Percentiles rank a stretch among this genome's conserved stretches.
Evolutionary conservation across 495 filamentous ascomycete genomes (phyloP).

Genomic region (Hyaloscypha finlandica): DNA sequence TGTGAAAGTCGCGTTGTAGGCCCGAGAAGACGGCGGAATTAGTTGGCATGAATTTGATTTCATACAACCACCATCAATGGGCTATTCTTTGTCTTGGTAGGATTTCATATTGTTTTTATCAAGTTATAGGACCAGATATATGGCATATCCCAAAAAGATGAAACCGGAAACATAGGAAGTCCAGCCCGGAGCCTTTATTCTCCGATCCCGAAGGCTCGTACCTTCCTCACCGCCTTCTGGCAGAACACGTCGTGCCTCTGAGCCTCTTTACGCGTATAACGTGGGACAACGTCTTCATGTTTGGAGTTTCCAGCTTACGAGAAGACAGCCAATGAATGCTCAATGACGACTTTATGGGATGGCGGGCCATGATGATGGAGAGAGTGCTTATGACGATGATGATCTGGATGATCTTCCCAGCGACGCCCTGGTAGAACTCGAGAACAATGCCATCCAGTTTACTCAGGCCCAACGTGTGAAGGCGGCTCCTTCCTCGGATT

Average conservation of each 20-base stretch:
- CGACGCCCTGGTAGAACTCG: constrained; percentile 52
- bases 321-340: background rate
- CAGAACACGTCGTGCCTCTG: no score
- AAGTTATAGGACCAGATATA: no score
- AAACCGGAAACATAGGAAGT: background rate
- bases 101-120: no score
- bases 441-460: constrained; percentile 54
- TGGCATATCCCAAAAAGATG: background rate
- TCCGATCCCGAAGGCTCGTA: background rate
- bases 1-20: constrained; percentile 21
- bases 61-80: background rate
- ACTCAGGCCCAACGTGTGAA: constrained; percentile 43
- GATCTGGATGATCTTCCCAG: constrained; percentile 58
- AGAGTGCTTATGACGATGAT: constrained; percentile 59
- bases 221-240: no score
- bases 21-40: background rate
- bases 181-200: background rate
- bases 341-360: constrained; percentile 54
- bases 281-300: background rate
- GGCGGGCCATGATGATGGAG: constrained; percentile 61
- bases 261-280: no score
- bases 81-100: background rate
- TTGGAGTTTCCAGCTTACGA: no score
- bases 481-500: constrained; percentile 41
- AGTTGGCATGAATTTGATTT: background rate